Evolutionary conservation across 164 flowering plant genomes (phyloP), one percentile per base, ranked within the genome.

Genomic region (Magnolia kwangsiensis): DNA sequence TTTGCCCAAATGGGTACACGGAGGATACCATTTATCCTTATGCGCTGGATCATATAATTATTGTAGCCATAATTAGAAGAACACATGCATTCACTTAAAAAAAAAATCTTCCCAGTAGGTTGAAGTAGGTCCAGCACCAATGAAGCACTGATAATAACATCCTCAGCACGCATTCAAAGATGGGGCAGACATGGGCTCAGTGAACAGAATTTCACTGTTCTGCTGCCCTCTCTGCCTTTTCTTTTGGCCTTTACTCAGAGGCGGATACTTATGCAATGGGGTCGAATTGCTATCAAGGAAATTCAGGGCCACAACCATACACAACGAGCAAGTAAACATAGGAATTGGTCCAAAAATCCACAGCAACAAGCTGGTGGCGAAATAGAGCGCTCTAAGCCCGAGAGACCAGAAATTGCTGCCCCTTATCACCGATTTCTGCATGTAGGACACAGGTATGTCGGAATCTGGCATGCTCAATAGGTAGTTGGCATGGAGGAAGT

Each of bases 321-420:
- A 65, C 27, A 86, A 74, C 0, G 89, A 85, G 61, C 84, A 78
- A 55, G 76, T 74, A 72, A 88, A 82, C 90, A 90, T 87, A 0
- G 89, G 90, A 16, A 89, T 84, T 2, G 94, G 90, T 14, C 94
- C 92, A 77, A 89, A 90, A 21, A 85, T 76, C 94, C 91, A 90
- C 31, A 89, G 74, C 72, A 89, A 51, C 78, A 89, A 75, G 27
- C 79, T 75, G 69, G 80, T 78, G 5, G 88, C 88, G 55, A 90
- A 87, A 75, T 89, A 88, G 73, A 90, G 80, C 0, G 90, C 88
- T 59, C 90, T 75, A 4, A 89, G 76, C 2, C 95, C 94, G n/a
- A 87, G 67, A 11, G 82, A 74, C 91, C 90, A 90, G 81, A 83
- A 91, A 68, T 72, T 74, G 64, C 87, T 76, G 21, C 89, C 97